Percentiles rank a stretch among this genome's conserved stretches.
These are phyloP conservation scores for Venturia effusa DNA, from an alignment of 2,329 filamentous ascomycete genomes.

Conservation along the genomic window DNA sequence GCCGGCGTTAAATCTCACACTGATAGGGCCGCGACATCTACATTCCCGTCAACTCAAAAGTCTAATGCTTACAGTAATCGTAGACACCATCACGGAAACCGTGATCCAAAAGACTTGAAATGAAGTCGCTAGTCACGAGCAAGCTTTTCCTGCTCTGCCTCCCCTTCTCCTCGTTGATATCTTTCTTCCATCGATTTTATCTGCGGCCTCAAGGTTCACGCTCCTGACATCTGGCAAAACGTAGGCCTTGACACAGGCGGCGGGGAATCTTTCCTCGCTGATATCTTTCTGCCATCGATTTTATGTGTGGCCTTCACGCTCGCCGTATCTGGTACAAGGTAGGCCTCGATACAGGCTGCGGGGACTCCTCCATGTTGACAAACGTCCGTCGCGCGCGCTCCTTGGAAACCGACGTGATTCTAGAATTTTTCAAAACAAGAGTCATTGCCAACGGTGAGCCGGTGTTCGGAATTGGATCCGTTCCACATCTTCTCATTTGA, in stretches of 20 bases:
- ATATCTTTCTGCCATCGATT: too few relatives aligned
- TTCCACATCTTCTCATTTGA: slow-evolving; percentile 36
- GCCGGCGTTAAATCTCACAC: too few relatives aligned
- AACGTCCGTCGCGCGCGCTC: slow-evolving; percentile 31
- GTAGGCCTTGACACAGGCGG: too few relatives aligned
- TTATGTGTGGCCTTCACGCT: too few relatives aligned
- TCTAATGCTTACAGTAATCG: slow-evolving; percentile 29
- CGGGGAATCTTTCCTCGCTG: not conserved
- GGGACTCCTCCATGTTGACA: slow-evolving; percentile 40
- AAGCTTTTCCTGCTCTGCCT: too few relatives aligned
- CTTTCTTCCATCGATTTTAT: too few relatives aligned
- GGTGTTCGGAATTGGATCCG: slow-evolving; percentile 31
- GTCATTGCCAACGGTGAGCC: slow-evolving; percentile 29
- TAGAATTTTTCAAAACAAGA: slow-evolving; percentile 35
- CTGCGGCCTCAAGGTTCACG: too few relatives aligned
- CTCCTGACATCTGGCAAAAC: too few relatives aligned
- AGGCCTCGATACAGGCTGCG: slow-evolving; percentile 23
- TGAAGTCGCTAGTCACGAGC: too few relatives aligned
- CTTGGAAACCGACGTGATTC: slow-evolving; percentile 41
- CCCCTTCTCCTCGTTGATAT: too few relatives aligned
- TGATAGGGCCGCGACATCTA: too few relatives aligned
- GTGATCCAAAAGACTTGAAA: slow-evolving; percentile 46
- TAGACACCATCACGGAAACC: slow-evolving; percentile 25
- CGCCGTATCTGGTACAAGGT: not conserved
- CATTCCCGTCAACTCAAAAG: slow-evolving; percentile 38